Evolutionary conservation across 2,329 filamentous ascomycete species (phyloP), one percentile per base, ranked within the genome.

Genomic region (Aspergillus fructus): DNA sequence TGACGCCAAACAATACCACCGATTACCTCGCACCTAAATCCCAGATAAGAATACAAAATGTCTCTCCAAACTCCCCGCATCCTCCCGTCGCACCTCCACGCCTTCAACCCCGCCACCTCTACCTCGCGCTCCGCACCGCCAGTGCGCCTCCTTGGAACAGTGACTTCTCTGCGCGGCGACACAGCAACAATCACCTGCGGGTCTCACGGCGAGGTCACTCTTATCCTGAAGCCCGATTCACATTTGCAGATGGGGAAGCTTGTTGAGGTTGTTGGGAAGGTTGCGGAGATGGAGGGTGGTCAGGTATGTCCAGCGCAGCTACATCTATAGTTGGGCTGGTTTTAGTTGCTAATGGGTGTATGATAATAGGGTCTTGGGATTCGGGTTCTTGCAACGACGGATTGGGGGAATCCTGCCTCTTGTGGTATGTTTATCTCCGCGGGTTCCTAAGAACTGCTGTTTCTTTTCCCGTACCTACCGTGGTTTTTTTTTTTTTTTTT

Each of bases 101-200:
- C 82, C 69, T 96, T 93, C 78, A 81, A 87, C 64, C 81, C 82
- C 64, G 83, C 73, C 47, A 67, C 65, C 56, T 56, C 67, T 24
- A 55, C 53, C 33, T 65, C 66, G 30, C 66, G 67, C 56, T 75
- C 78, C 49, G 76, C 83, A 70, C 78, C 85, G 63, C 90, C 89
- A 61, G 90, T 97, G 61, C 92, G 92, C 66, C 81, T 97, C 55
- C 82, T 96, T 5, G 94, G 94, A 68, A 92, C 89, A 68, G 92
- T 97, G 47, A 84, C 85, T 4, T 88, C 94, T 68, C 81, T 97
- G 23, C 87, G 88, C 51, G 93, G 93, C 64, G 90, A 94, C 52
- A 83, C 85, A 50, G 93, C 92, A 0, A 85, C 86, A 5, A 83
- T 97, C 30, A 91, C 96, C 56, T 88, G 91, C 5, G 88, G 81